Evolutionary conservation across 176 grass and related monocot genomes (phyloP).

Genomic region (Oryza longistaminata): DNA sequence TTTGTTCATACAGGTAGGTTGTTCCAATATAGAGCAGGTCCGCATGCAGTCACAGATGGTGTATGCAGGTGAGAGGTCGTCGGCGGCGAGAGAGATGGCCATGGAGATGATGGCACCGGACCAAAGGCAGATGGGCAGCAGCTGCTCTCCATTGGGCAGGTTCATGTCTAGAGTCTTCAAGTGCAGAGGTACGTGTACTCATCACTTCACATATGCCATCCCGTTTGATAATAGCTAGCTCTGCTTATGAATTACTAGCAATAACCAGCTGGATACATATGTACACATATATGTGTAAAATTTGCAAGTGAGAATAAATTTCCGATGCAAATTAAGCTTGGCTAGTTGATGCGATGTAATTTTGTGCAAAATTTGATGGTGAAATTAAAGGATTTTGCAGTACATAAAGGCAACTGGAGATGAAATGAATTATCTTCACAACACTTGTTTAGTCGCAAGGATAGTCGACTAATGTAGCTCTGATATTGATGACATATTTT

Average conservation of each 20-base stretch:
- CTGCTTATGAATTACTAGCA: too few species aligned
- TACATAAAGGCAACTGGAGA: background rate
- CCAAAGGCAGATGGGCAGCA: slow-evolving; percentile 12
- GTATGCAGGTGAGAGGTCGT: background rate
- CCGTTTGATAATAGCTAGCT: too few species aligned
- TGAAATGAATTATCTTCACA: slow-evolving; percentile 5
- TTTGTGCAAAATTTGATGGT: background rate
- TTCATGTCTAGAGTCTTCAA: slow-evolving; percentile 29
- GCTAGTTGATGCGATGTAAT: background rate
- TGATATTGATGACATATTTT: background rate
- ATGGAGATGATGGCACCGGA: background rate
- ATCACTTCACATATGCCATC: background rate
- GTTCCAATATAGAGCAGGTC: background rate
- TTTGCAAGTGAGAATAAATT: background rate
- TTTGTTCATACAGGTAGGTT: background rate
- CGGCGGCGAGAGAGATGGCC: slow-evolving; percentile 18
- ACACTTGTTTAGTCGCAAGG: background rate
- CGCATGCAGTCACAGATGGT: background rate
- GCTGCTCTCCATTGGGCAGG: slow-evolving; percentile 31
- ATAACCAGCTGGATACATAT: too few species aligned
- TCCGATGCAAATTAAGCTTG: background rate
- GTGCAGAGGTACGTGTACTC: slow-evolving; percentile 11
- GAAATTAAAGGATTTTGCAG: slow-evolving; percentile 1
- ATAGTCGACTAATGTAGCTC: background rate
- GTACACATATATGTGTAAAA: too few species aligned